Evolutionary conservation across 176 grass and related monocot genomes (phyloP).

Genomic region (Canna indica): DNA sequence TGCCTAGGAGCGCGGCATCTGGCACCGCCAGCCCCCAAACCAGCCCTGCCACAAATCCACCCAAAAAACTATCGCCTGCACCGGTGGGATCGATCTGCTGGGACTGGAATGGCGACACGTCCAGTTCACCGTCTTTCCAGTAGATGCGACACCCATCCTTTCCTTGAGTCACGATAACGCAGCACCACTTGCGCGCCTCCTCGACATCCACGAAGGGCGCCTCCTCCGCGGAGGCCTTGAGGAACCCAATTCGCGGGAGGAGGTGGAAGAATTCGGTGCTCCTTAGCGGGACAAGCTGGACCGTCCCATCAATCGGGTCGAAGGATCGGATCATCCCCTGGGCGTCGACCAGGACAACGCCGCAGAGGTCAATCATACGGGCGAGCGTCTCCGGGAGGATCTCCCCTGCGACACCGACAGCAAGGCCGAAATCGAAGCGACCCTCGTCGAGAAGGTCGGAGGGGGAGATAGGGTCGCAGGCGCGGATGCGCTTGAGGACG

Average conservation of each 20-base stretch:
- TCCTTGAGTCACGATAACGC: conserved; percentile 85
- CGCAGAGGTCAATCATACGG: conserved; percentile 59
- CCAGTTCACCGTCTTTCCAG: conserved; percentile 56
- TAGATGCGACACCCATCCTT: conserved; percentile 68
- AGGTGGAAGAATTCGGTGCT: conserved; percentile 43
- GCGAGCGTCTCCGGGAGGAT: conserved; percentile 62
- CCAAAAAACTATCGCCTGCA: conserved; percentile 85
- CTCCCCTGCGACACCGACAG: conserved; percentile 67
- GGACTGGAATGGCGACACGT: conserved; percentile 47
- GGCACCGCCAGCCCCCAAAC: conserved; percentile 66
- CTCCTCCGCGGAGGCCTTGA: conserved; percentile 89
- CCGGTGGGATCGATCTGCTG: conserved; percentile 86
- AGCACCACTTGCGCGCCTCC: conserved; percentile 45
- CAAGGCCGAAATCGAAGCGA: conserved; percentile 64
- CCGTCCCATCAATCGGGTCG: conserved; percentile 42
- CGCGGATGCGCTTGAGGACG: conserved; percentile 45
- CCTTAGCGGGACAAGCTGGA: conserved; percentile 44
- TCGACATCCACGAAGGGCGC: conserved; percentile 73
- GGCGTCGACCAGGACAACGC: conserved; percentile 71
- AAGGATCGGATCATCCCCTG: conserved; percentile 89
- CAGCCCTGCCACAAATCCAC: conserved; percentile 61
- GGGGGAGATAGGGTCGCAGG: conserved; percentile 67
- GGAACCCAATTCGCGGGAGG: conserved; percentile 50
- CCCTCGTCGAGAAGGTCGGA: conserved; percentile 40
- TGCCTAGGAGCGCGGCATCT: conserved; percentile 72